Conservation (phyloP, 2,329 filamentous ascomycete genomes). For the Neurospora sp. region DNA sequence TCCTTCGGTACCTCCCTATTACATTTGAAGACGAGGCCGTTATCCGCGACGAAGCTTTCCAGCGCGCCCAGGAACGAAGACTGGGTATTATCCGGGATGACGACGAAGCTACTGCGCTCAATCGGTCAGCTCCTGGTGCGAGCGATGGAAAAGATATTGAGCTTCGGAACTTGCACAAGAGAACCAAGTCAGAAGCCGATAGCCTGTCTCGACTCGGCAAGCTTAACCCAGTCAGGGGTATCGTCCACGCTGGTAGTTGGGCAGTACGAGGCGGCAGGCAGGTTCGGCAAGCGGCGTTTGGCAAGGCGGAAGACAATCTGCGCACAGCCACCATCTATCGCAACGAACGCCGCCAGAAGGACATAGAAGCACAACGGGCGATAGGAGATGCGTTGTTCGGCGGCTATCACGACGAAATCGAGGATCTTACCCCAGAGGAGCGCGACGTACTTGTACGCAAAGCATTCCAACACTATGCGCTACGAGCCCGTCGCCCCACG, state of each 20-base stretch:
- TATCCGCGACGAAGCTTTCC: slow-evolving; percentile 80
- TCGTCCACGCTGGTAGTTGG: slow-evolving; percentile 38
- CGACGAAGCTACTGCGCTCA: slow-evolving; percentile 24
- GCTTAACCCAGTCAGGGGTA: slow-evolving; percentile 33
- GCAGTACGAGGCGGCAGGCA: slow-evolving; percentile 39
- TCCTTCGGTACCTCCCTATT: slow-evolving; percentile 84
- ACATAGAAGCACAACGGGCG: slow-evolving; percentile 61
- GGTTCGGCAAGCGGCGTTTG: slow-evolving; percentile 35
- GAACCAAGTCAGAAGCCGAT: slow-evolving; percentile 5
- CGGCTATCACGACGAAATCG: slow-evolving; percentile 83
- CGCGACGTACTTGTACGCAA: slow-evolving; percentile 75
- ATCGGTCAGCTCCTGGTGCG: slow-evolving; percentile 1
- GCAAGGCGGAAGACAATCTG: slow-evolving; percentile 29
- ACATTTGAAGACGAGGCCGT: slow-evolving; percentile 94
- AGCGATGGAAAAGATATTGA: slow-evolving; percentile 25
- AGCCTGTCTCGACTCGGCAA: slow-evolving; percentile 19
- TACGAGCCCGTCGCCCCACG: slow-evolving; percentile 73
- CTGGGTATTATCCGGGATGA: slow-evolving; percentile 50
- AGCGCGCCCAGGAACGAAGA: slow-evolving; percentile 62
- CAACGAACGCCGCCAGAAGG: slow-evolving; percentile 39
- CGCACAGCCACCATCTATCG: slow-evolving; percentile 38
- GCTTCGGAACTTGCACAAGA: slow-evolving; percentile 21
- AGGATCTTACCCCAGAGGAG: slow-evolving; percentile 85
- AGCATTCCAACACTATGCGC: slow-evolving; percentile 82
- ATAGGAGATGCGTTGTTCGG: slow-evolving; percentile 78